Conservation (phyloP, 2,329 filamentous ascomycete species). For the Hymenoscyphus salicellus region DNA sequence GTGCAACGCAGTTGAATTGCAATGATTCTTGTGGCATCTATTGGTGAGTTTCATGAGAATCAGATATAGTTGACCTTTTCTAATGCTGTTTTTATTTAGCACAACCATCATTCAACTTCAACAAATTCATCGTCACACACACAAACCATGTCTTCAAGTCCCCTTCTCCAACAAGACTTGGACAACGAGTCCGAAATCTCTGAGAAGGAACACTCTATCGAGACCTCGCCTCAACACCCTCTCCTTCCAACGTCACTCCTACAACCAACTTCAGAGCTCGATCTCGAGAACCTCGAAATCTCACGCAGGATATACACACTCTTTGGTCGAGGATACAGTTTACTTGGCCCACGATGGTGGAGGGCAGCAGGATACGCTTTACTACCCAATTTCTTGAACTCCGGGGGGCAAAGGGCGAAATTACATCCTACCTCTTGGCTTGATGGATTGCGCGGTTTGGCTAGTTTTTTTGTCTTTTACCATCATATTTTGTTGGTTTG, state of each 20-base stretch:
- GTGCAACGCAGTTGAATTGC: too few species aligned
- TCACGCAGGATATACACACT: neutral
- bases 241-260: neutral
- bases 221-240: neutral
- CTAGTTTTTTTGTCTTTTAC: constrained; percentile 39
- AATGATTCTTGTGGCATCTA: too few species aligned
- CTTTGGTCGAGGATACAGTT: neutral
- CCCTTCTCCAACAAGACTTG: too few species aligned
- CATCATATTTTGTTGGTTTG: constrained; percentile 3
- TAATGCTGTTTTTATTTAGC: too few species aligned
- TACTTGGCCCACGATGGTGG: neutral
- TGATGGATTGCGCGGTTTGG: constrained; percentile 47
- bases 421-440: constrained; percentile 40
- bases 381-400: constrained; percentile 7
- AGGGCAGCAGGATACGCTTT: neutral
- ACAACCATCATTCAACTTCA: too few species aligned
- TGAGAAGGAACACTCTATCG: too few species aligned
- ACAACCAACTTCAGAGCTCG: neutral
- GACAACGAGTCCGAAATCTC: too few species aligned
- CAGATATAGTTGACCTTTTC: too few species aligned
- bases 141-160: too few species aligned
- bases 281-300: neutral
- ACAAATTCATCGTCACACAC: too few species aligned
- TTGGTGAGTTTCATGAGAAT: too few species aligned
- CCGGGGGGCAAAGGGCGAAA: neutral